Base-by-base conservation (phyloP, 2,329 filamentous ascomycete genomes). In the Tympanopsis confertula region DNA sequence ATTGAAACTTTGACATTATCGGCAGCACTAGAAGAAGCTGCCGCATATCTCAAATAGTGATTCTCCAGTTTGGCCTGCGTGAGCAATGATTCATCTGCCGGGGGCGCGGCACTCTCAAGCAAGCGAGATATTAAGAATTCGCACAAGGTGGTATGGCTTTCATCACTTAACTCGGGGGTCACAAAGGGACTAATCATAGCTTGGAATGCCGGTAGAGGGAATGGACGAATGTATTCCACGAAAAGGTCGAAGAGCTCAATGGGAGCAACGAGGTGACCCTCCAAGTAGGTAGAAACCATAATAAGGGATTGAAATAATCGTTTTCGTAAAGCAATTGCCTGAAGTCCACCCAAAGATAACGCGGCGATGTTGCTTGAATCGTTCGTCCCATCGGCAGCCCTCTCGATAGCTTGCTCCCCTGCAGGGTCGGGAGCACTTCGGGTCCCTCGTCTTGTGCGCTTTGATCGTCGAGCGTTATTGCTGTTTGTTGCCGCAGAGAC, bases 211-310 rank as follows among this genome's bases (percentile, higher is more conserved):
- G 24, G 24, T 10, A 28, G 24, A 10, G 24, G 24, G 24, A 28
- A n/a, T 10, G 10, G 24, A n/a, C 40, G 44, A 5, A 47, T 39
- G 29, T 35, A 40, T 10, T 41, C 40, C 36, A 40, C 44, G n/a
- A 52, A 43, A 12, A 47, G 38, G 10, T 45, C 42, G 32, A 51
- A 55, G 3, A 55, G 35, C 15, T 47, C 41, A 14, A 7, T 5
- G 14, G 37, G 29, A 19, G 35, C 13, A 15, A 39, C 37, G 37
- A 50, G 46, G 5, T 35, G 29, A n/a, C 49, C 42, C 2, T 47
- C 46, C 1, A 53, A 29, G 12, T 24, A 33, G 13, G 36, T 38
- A 4, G 49, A 28, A n/a, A 28, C 24, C 10, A n/a, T n/a, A n/a
- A n/a, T 10, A n/a, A 28, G 24, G n/a, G n/a, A 10, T 10, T 28